Evolutionary conservation across 352 stramenopile species (phyloP), one percentile per base, ranked within the genome.

Genomic region (Globisporangium echinulatum): DNA sequence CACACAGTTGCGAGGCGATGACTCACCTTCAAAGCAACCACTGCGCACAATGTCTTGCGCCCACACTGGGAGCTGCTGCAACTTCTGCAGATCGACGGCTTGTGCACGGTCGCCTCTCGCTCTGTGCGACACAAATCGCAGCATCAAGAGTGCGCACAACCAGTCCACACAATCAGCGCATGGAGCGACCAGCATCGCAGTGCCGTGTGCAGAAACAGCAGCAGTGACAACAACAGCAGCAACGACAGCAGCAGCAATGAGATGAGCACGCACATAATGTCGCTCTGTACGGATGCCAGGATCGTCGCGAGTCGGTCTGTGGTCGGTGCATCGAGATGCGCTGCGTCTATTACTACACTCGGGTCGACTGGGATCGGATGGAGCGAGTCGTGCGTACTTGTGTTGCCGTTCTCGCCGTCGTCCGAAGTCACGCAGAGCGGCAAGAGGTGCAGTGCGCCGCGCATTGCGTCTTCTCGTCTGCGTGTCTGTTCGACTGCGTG

Each of bases 21-120:
- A 11, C 54, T 14, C 44, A 82, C 67, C 67, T 63, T 78, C 72
- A 61, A 79, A 81, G 54, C 77, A 80, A 11, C 79, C 81, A 4
- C 70, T 81, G 49, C 70, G 63, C 43, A 87, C 59, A 25, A 90
- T 71, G 40, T 64, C 63, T 49, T 85, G 72, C 11, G 75, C 76
- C 82, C 82, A 91, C 4, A 66, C 68, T 13, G 79, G 82, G 19
- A 91, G 49, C 47, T 59, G 57, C 19, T 80, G 74, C 15, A 83
- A 4, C 51, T 74, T 66, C 47, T 71, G 59, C 6, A 63, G 64
- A 38, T 77, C 50, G 36, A 82, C 72, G 33, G 67, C 62, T 5
- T 44, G 54, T 19, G 37, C 46, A 4, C 37, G 51, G 9, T 54
- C 44, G 6, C 37, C 52, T 33, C 9, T 49, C 37, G 51, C 46